Evolutionary conservation across 495 filamentous ascomycete genomes (phyloP), one percentile per base, ranked within the genome.

Genomic region (Penicillium pancosmium): DNA sequence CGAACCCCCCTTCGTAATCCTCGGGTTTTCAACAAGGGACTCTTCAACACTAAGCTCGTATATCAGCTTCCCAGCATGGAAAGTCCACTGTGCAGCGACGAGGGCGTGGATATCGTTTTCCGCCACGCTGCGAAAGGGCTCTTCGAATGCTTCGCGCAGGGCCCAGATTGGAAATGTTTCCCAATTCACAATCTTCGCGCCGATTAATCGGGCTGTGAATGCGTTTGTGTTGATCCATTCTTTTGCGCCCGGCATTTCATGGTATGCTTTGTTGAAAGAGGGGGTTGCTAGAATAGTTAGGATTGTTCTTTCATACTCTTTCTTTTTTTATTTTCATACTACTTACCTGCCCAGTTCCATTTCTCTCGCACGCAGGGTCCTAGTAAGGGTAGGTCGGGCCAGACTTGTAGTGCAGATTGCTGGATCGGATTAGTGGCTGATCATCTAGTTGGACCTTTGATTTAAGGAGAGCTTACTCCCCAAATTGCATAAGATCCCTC

Each of bases 181-280:
- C 55, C 55, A 57, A 48, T 36, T 23, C 6, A 57, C 35, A 0
- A 57, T 35, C 23, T 44, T 47, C 18, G 25, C 25, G 7, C 55
- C 55, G 9, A 57, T 19, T 12, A 57, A 31, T 31, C 36, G 38
- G 38, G 52, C 52, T n/a, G 35, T 16, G 35, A 41, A 55, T 1
- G 35, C 13, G 18, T 57, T 57, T 40, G 40, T 38, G n/a, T 57
- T 57, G 48, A 57, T 57, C 55, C 55, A 57, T 40, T 57, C 47
- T 57, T 16, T 44, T 16, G 41, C 41, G 16, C 41, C 41, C 5
- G 15, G n/a, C 8, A 44, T 16, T 16, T 44, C 41, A 9, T 9
- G 15, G 41, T 44, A 44, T 44, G 41, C 0, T 18, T 16, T n/a
- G 15, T 16, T 44, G 15, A 9, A 8, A 6, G 41, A n/a, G 15